Conservation (phyloP, 179 eudicot genomes). For the Silene noctiflora region DNA sequence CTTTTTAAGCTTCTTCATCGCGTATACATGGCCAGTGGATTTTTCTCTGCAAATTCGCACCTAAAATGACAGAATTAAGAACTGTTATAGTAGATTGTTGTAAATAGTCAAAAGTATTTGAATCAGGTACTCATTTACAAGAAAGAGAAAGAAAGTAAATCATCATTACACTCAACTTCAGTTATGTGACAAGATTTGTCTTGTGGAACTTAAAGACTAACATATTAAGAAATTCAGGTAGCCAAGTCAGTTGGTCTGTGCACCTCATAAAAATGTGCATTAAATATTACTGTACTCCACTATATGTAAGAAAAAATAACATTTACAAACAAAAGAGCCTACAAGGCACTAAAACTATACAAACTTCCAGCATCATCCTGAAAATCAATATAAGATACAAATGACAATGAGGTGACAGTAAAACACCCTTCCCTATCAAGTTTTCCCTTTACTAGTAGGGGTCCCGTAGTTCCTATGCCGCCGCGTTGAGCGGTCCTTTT, state of each 20-base stretch:
- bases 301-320: too few species aligned
- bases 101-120: not conserved
- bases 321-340: too few species aligned
- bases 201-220: not conserved
- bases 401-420: too few species aligned
- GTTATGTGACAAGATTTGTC: not conserved
- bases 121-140: not conserved
- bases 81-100: not conserved
- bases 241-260: not conserved
- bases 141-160: not conserved
- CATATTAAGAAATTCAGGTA: not conserved
- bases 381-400: not conserved
- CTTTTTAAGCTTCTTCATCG: constrained; percentile 84
- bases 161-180: not conserved
- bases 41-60: constrained; percentile 87
- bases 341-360: not conserved
- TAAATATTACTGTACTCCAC: too few species aligned
- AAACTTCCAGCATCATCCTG: not conserved
- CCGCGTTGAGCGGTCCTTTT: too few species aligned
- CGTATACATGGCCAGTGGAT: constrained; percentile 71
- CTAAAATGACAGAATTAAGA: constrained; percentile 34
- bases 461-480: too few species aligned
- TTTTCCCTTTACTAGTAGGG: too few species aligned
- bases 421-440: too few species aligned
- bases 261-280: too few species aligned